Conservation (phyloP, 495 filamentous ascomycete species). For the Penicillium manginii region DNA sequence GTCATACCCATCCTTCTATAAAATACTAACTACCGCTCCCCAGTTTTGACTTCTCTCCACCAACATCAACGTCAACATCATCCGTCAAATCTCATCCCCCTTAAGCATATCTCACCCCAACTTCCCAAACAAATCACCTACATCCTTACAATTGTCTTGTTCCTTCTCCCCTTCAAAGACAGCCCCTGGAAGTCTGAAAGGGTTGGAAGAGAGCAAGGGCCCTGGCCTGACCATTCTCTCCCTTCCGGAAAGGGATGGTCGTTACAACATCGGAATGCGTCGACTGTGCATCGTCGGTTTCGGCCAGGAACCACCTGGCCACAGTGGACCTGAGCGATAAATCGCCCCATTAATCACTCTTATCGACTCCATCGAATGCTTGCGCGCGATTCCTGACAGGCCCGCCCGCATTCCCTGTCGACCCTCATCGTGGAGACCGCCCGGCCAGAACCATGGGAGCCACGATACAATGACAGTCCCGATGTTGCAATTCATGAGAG, state of each 20-base stretch:
- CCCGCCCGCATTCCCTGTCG: slow-evolving; percentile 21
- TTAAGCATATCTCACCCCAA: too few species aligned
- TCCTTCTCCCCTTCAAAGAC: neutral
- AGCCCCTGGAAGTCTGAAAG: neutral
- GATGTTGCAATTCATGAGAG: slow-evolving; percentile 17
- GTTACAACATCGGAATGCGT: slow-evolving; percentile 24
- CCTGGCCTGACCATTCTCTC: neutral
- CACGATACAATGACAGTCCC: neutral
- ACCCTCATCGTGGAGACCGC: slow-evolving; percentile 16
- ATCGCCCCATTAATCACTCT: neutral
- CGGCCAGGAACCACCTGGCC: slow-evolving; percentile 10
- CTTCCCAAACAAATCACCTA: too few species aligned
- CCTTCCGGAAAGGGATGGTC: slow-evolving; percentile 25
- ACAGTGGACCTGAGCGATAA: neutral
- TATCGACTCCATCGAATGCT: slow-evolving; percentile 8
- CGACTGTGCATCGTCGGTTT: slow-evolving; percentile 25
- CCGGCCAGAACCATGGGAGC: slow-evolving; percentile 21
- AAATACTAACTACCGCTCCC: too few species aligned
- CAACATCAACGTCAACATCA: too few species aligned
- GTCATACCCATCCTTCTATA: too few species aligned
- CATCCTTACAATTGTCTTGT: neutral
- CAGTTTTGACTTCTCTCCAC: too few species aligned
- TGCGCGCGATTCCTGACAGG: slow-evolving; percentile 21
- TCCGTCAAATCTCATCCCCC: too few species aligned
- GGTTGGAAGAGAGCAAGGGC: neutral